Percentiles rank a stretch among this genome's conserved stretches.
These are phyloP conservation scores for Phytophthora fragariaefolia DNA, from an alignment of 352 stramenopile genomes.

Conservation along the genomic window DNA sequence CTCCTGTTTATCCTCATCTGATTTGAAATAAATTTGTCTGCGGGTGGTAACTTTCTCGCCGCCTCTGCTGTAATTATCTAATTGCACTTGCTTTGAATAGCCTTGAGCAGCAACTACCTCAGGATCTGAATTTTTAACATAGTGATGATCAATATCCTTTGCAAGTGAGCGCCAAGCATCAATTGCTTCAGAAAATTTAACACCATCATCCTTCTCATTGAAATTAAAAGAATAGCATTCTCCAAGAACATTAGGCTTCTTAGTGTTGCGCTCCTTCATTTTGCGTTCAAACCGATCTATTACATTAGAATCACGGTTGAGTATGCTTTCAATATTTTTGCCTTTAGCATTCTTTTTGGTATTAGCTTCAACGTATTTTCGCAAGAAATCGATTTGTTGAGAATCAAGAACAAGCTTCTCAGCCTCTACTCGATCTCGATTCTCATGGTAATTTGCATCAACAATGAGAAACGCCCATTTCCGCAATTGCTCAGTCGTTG, in stretches of 20 bases:
- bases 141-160: background rate
- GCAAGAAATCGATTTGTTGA: too few relatives aligned
- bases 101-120: background rate
- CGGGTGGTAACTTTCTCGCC: background rate
- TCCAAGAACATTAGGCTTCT: conserved; percentile 11
- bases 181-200: background rate
- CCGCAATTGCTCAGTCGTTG: too few relatives aligned
- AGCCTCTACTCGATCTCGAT: too few relatives aligned
- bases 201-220: conserved; percentile 19
- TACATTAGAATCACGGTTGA: too few relatives aligned
- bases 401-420: too few relatives aligned
- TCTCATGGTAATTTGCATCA: too few relatives aligned
- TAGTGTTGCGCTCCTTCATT: conserved; percentile 12
- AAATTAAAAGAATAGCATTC: background rate
- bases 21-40: background rate
- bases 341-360: too few relatives aligned
- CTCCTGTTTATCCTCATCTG: background rate
- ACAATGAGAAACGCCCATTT: too few relatives aligned
- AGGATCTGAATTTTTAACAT: background rate
- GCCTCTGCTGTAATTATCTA: background rate
- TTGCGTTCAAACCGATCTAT: too few relatives aligned
- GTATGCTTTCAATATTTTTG: too few relatives aligned
- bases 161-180: background rate
- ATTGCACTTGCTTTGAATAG: background rate
- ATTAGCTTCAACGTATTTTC: too few relatives aligned